Base-by-base conservation (phyloP, 2,329 filamentous ascomycete species). In the Phialophora tarda region DNA sequence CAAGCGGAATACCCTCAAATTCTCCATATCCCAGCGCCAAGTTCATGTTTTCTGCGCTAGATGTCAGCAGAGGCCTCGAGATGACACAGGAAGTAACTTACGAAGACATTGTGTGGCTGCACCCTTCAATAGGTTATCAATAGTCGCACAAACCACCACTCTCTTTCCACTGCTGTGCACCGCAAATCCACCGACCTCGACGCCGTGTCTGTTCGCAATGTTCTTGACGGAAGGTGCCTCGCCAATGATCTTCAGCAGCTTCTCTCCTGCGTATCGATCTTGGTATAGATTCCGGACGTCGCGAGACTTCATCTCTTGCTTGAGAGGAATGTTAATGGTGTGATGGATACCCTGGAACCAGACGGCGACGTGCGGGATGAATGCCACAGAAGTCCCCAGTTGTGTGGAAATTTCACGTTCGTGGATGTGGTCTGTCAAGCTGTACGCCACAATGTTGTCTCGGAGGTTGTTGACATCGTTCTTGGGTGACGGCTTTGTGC, bases 321-420 rank as follows among this genome's bases (percentile, higher is more conserved):
- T 90, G 8, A 99, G 84, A 12, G 94, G 94, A 58, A 98, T 91
- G 75, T 88, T 93, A 78, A 98, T 93, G 47, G 93, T 94, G 79
- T 93, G 91, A 82, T 92, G 89, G 73, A 98, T 98, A 70, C 94
- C 94, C 76, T 96, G 90, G 86, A 98, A 98, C 94, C 93, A 98
- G 14, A 90, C 88, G n/a, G 93, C 92, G 26, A 97, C 93, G 78
- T 98, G 95, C 6, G 95, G 95, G 65, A 95, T 90, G 77, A 99
- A 99, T 5, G 89, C 91, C 11, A 96, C 88, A 21, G 86, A 81
- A 14, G 82, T 84, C 57, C 89, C 91, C 11, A 98, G 86, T 76
- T 96, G 93, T 60, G 82, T 77, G 75, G 89, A 90, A 70, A 98
- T 95, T 78, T 98, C 95, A 55, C 87, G 88, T 84, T 99, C 95